Base-by-base conservation (phyloP, 2,329 filamentous ascomycete genomes). In the Cordyceps militaris region DNA sequence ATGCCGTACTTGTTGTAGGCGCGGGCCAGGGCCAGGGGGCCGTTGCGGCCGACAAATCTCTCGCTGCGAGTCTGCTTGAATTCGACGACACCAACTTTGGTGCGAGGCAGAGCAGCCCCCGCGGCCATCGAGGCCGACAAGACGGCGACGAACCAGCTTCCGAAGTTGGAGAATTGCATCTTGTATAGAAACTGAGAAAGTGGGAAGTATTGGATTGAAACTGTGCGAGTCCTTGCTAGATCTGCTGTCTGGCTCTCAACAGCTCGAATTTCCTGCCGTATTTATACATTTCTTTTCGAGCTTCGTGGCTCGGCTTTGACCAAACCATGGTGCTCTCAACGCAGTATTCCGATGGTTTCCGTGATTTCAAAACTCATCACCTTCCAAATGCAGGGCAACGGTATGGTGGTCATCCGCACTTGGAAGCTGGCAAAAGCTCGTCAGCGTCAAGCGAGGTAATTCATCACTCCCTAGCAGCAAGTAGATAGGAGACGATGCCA, bases 1-100 rank as follows among this genome's bases (percentile, higher is more conserved):
- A 58, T 62, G 62, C 65, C 63, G 54, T 65, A 73, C 66, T 73
- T 73, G 63, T 56, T 58, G 65, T 72, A 72, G 47, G 66, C 66
- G 56, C 65, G 68, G 63, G 70, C 71, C 21, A 73, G 63, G 13
- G 68, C 68, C 13, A 66, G 47, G 1, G 70, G 67, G 11, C 70
- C 71, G 56, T 64, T 66, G 42, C 43, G 52, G 43, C 44, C 40
- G 49, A 58, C 61, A 64, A 57, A 70, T 54, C 53, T 53, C 26
- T 54, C 56, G 55, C 59, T 62, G 60, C 43, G 40, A 13, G 46
- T 21, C 26, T 49, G 44, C 24, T 49, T 42, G 40, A 52, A 38
- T 26, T 47, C 26, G 51, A 59, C 53, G 38, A 51, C 28, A 10
- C 38, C 46, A 19, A 19, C 16, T 38, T 53, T 50, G 50, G 50